Base-by-base conservation (phyloP, 228 moss, liverwort and hornwort species). In the Sphagnum magellanicum region DNA sequence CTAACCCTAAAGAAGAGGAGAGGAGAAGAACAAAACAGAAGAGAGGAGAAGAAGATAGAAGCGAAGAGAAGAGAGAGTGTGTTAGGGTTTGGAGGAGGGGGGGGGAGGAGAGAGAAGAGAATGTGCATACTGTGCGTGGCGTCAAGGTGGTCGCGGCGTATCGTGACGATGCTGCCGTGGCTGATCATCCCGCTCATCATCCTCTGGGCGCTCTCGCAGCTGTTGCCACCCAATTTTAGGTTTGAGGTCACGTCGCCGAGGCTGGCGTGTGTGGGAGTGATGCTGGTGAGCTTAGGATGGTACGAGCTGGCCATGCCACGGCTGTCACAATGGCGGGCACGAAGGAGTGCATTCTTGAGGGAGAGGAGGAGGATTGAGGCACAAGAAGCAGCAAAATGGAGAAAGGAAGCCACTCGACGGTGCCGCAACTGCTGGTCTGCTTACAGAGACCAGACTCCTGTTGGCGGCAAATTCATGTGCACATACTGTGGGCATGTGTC, bases 121-220 rank as follows among this genome's bases (percentile, higher is more conserved):
- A 87, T 92, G 92, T 92, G 92, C 85, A 87, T 92, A 82, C 85
- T 92, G 74, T 92, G 92, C 60, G 83, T 92, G 79, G 92, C 92
- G 59, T 92, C 92, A 83, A 89, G 87, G 85, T 92, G 92, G 92
- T 92, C 89, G 67, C 92, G 92, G 76, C 92, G 92, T 74, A 89
- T 92, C 81, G 92, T 92, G 71, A 89, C 92, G 76, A 83, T 92
- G 83, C 83, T 92, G 66, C 92, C 92, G 71, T 92, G 92, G 92
- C 83, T 92, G 9, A 89, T 92, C 66, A 87, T 92, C 67, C 91
- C 92, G 63, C 87, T 92, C 60, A 89, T 92, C 70, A 83, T 92
- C 66, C 74, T 92, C 53, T 92, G 92, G 92, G 92, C 89, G 5
- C 78, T 92, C 53, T 92, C 92, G 67, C 92, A 92, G 81, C 73